phyloP scores from a whole-genome alignment of 345 rosid genomes.

The Populus ilicifolia region DNA sequence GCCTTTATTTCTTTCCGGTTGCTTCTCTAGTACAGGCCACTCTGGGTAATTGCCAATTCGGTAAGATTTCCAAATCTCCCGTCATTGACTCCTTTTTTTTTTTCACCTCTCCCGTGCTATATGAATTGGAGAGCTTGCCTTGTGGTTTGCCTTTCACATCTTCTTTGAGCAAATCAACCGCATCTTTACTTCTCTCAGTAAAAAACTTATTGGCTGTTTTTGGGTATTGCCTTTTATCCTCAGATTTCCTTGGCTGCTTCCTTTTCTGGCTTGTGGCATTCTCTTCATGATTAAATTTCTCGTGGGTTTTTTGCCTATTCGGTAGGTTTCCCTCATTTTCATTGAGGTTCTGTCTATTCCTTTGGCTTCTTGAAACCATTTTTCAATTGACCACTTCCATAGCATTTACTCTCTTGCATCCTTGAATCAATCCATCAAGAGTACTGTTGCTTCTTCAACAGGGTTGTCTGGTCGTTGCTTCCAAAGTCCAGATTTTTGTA shows the following conservation, averaged over 20 bases:
- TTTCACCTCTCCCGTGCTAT: neutral
- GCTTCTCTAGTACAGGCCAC: neutral
- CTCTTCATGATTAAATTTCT: neutral
- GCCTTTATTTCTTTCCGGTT: neutral
- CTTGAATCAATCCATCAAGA: neutral
- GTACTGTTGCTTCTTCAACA: neutral
- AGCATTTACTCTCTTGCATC: neutral
- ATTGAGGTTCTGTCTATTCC: neutral
- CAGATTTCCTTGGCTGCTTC: slow-evolving; percentile 13
- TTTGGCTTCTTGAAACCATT: neutral
- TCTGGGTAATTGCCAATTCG: slow-evolving; percentile 10
- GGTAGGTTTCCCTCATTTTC: slow-evolving; percentile 3
- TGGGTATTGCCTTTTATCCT: neutral
- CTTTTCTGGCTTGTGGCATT: neutral
- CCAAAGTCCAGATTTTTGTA: neutral
- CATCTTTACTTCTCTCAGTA: neutral
- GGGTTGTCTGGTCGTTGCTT: neutral
- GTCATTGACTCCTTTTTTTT: neutral
- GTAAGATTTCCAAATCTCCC: slow-evolving; percentile 16
- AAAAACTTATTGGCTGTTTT: neutral
- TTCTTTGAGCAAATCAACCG: neutral
- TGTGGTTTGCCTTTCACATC: neutral
- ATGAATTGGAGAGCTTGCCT: slow-evolving; percentile 4
- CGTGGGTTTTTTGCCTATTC: slow-evolving; percentile 25
- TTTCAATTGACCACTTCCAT: neutral